phyloP scores from a whole-genome alignment of 139 green algal genomes.

The Auxenochlorella protothecoides region DNA sequence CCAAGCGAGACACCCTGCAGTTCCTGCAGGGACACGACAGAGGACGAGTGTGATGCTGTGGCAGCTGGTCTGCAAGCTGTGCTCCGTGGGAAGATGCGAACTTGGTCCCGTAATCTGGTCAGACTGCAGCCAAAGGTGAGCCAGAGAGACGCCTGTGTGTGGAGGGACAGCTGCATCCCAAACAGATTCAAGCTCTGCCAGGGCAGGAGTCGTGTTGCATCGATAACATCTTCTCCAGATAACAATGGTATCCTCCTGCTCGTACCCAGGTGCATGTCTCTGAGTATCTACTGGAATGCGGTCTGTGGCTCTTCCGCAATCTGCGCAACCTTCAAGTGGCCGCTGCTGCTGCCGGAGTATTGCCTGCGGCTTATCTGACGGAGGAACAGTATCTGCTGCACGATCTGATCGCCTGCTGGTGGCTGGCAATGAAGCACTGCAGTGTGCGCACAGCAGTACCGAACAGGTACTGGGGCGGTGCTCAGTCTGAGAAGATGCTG shows the following conservation, averaged over 20 bases:
- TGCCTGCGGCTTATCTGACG: constrained; percentile 1
- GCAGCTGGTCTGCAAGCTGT: not conserved
- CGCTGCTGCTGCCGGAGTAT: not conserved
- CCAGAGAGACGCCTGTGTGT: not conserved
- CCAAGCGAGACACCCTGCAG: no score
- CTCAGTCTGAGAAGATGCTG: not conserved
- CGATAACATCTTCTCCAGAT: not conserved
- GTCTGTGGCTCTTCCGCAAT: constrained; percentile 24
- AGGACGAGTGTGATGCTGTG: not conserved
- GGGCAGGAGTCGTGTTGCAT: not conserved
- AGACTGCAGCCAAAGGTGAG: constrained; percentile 28
- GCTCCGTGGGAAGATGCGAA: constrained; percentile 4
- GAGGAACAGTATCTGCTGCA: constrained; percentile 16
- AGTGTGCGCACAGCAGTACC: constrained; percentile 24
- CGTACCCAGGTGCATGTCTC: constrained; percentile 14
- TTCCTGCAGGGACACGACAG: no score
- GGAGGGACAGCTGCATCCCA: not conserved
- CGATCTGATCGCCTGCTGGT: constrained; percentile 29
- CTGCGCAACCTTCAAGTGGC: constrained; percentile 15
- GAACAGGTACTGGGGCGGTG: constrained; percentile 13
- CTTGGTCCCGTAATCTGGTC: constrained; percentile 13
- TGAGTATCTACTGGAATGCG: constrained; percentile 21
- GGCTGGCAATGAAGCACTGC: constrained; percentile 28
- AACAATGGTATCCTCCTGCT: not conserved
- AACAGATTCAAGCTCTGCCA: not conserved